Base-by-base conservation (phyloP, 768 basidiomycete species). In the Pleurotus salmoneostramineus region DNA sequence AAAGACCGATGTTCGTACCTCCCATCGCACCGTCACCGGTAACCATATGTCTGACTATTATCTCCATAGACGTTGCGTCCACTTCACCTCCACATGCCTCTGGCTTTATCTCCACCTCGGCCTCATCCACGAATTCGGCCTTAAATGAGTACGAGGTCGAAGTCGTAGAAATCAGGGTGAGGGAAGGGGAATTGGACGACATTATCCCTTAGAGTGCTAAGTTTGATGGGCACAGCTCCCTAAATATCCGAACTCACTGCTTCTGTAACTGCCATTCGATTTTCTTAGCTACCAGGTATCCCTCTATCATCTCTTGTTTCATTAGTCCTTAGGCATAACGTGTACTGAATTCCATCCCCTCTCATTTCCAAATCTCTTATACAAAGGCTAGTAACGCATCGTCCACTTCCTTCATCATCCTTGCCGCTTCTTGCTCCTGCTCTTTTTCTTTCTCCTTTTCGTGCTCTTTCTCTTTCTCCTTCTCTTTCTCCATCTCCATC, bases 101-200 rank as follows among this genome's bases (percentile, higher is more conserved):
- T 55, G 82, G 85, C 58, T 87, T 86, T 69, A 74, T 85, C 64
- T 85, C 85, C 57, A 83, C 83, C 51, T 88, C 88, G 44, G 80
- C 82, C 40, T 85, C 88, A 10, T 87, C 88, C 51, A 82, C 81
- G 49, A 83, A 83, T 69, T 82, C 84, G 46, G 82, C 82, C 56
- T 71, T 89, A 61, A 83, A 81, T 60, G 88, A 90, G 64, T 91
- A 89, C 62, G 89, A 92, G 67, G 85, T 93, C 59, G 91, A 93
- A 70, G 91, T 93, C 37, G 91, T 90, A 63, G 89, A 92, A 74
- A 94, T 93, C 69, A 81, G 91, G 59, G 89, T 93, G 59, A 78
- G 81, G 61, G 91, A 91, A 65, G 88, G 83, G 51, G 91, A 93
- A 64, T 74, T 92, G 50, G 81, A 85, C 68, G 81, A 84, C 59